Evolutionary conservation across 345 rosid genomes (phyloP), one percentile per base, ranked within the genome.

Genomic region (Salix suchowensis): DNA sequence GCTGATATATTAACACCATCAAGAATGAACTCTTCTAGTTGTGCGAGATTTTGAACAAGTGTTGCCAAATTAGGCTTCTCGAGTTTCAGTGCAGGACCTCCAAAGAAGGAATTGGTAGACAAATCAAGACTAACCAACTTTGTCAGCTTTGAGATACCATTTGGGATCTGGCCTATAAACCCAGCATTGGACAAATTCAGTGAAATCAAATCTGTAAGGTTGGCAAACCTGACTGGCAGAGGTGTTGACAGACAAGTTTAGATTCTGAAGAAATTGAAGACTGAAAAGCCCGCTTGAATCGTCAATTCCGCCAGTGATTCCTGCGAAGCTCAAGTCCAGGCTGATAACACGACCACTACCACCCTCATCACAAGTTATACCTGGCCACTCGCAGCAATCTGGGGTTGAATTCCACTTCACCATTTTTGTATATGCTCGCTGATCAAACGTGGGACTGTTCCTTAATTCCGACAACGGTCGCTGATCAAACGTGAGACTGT

Each of bases 111-210:
- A 18, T 5, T 0, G 18, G 21, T 0, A 18, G 93, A 87, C 14
- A 89, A 78, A 79, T 88, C 91, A 28, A 89, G 87, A 40, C 58
- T 79, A 4, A 82, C 85, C 81, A 90, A 73, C 64, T 42, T 81
- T 21, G 70, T 68, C 88, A 90, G 0, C 14, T 36, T 4, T 15
- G 89, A 85, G 62, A 89, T 68, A 18, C 7, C 75, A 36, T 9
- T 3, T 0, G 90, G 89, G 61, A 89, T 37, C 62, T 84, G 88
- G 7, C 87, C 88, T 2, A 4, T 15, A 23, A 86, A 80, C 30
- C 87, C 86, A 40, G 87, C 78, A 46, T 72, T 77, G 0, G 89
- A 89, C 64, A 89, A 65, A 66, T 88, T 88, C 32, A 78, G 75
- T 64, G 78, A 28, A n/a, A 4, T 24, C 77, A 90, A 68, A 39